These are phyloP conservation scores for Elsinoe ampelina DNA, from an alignment of 2,329 filamentous ascomycete species.

Conservation along the genomic window DNA sequence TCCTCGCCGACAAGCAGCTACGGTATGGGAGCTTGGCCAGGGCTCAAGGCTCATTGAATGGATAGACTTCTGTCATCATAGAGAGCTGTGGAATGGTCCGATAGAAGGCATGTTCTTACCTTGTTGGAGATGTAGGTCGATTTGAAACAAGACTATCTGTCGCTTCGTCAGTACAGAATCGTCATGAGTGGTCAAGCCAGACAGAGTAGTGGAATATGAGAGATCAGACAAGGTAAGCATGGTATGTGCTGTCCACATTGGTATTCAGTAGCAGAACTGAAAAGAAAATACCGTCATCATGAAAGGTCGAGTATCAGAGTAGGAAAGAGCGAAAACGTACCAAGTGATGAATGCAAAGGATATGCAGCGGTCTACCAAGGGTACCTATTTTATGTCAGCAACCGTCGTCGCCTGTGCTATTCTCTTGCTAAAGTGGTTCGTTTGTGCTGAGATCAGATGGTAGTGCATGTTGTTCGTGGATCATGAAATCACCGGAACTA, in stretches of 20 bases:
- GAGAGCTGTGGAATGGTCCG: conserved; percentile 13
- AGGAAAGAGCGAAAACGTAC: neutral
- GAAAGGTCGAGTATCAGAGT: conserved; percentile 12
- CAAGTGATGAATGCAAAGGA: neutral
- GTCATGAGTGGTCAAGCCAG: conserved; percentile 7
- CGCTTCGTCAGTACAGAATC: neutral
- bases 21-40: conserved; percentile 31
- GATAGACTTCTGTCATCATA: conserved; percentile 33
- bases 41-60: conserved; percentile 32
- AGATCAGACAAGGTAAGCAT: conserved; percentile 32
- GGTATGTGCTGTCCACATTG: conserved; percentile 29
- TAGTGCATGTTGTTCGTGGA: conserved; percentile 34
- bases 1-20: conserved; percentile 29
- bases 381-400: neutral
- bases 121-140: neutral
- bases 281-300: conserved; percentile 32
- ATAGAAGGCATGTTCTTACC: neutral
- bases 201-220: neutral
- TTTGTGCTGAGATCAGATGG: conserved; percentile 27
- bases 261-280: conserved; percentile 33
- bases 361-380: neutral
- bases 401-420: neutral
- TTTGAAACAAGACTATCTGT: neutral
- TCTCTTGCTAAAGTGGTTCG: neutral
- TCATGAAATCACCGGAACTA: conserved; percentile 30